These are phyloP conservation scores for Globisporangium nodosum DNA, from an alignment of 352 stramenopile genomes.

Conservation along the genomic window DNA sequence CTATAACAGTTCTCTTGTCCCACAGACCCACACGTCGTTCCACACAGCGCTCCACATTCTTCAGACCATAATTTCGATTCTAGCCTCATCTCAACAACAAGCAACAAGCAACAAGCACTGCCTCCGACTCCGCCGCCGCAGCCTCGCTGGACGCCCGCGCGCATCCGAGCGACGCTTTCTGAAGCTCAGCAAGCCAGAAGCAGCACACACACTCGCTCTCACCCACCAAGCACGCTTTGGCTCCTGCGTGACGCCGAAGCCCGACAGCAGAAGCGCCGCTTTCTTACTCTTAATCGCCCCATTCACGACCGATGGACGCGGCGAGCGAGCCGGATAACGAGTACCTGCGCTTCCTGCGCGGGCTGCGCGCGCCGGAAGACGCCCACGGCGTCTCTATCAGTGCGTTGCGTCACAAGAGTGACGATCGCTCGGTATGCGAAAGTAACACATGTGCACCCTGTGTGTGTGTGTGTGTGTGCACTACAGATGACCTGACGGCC, in stretches of 20 bases:
- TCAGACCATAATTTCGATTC: no score
- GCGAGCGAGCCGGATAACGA: slow-evolving; percentile 45
- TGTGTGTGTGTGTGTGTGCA: background rate
- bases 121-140: no score
- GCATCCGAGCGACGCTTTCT: no score
- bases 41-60: background rate
- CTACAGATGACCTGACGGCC: slow-evolving; percentile 44
- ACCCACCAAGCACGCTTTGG: no score
- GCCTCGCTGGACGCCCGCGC: no score
- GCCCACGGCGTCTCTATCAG: slow-evolving; percentile 30
- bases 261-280: background rate
- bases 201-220: no score
- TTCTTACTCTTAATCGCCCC: background rate
- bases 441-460: background rate
- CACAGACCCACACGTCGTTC: background rate
- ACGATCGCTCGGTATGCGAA: no score
- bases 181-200: no score
- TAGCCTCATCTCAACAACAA: no score
- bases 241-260: background rate
- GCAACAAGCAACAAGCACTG: no score
- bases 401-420: slow-evolving; percentile 14
- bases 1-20: background rate
- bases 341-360: slow-evolving; percentile 75
- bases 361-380: slow-evolving; percentile 54
- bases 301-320: slow-evolving; percentile 16